Percentiles rank a stretch among this genome's conserved stretches.
phyloP scores from a whole-genome alignment of 129 eudicot species.

The Chrysanthemum makinoi region DNA sequence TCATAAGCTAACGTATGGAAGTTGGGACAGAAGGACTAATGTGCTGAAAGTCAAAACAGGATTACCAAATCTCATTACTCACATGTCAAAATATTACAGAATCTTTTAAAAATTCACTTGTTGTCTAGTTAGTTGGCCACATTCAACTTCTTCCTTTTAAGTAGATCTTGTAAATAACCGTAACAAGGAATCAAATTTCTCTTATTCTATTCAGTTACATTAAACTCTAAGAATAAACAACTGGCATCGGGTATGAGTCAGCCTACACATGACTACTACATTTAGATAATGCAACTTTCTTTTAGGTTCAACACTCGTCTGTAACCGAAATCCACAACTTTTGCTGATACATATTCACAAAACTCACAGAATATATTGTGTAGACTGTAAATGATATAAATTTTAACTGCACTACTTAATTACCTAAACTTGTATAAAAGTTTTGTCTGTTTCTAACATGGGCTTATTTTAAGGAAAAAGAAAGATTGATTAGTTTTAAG shows the following conservation, averaged over 20 bases:
- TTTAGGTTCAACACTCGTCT: no score
- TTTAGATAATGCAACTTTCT: no score
- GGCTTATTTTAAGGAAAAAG: no score
- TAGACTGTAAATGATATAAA: neutral
- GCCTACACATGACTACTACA: neutral
- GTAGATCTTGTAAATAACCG: neutral
- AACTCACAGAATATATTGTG: neutral
- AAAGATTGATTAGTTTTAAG: no score
- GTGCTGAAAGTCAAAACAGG: constrained; percentile 21
- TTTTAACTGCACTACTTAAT: neutral
- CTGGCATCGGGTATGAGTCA: neutral
- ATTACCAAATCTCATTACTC: constrained; percentile 33
- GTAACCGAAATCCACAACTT: no score
- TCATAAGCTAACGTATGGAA: constrained; percentile 9
- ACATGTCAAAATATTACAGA: constrained; percentile 32
- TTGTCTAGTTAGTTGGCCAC: constrained; percentile 28
- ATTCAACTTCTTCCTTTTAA: neutral
- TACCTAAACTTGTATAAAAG: neutral
- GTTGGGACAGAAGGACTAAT: constrained; percentile 18
- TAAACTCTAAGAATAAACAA: constrained; percentile 14
- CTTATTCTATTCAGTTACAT: neutral
- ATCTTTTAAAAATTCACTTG: constrained; percentile 25
- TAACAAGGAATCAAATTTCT: constrained; percentile 14
- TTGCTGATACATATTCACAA: no score
- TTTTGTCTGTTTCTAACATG: no score